Evolutionary conservation across 2,329 filamentous ascomycete species (phyloP).

Genomic region (Geosmithia putterillii): DNA sequence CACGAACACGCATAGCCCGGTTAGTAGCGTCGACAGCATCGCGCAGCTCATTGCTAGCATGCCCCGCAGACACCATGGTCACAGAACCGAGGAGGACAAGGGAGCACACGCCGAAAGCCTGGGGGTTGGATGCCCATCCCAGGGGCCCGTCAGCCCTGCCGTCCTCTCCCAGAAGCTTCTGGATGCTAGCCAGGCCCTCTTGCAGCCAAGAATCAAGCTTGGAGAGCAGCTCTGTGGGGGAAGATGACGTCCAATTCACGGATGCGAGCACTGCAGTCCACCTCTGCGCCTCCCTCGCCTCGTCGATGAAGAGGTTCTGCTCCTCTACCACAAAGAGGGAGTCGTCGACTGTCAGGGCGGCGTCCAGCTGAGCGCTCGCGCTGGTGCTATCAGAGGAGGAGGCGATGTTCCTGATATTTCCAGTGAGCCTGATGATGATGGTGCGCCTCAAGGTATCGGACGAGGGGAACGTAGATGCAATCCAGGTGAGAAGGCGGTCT

Average conservation of each 20-base stretch:
- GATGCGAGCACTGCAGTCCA: constrained; percentile 46
- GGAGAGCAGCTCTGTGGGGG: constrained; percentile 7
- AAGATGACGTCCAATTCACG: constrained; percentile 9
- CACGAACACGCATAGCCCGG: not conserved
- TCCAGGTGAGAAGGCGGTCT: constrained; percentile 28
- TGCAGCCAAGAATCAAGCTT: constrained; percentile 33
- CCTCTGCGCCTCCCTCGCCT: constrained; percentile 57
- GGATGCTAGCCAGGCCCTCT: constrained; percentile 33
- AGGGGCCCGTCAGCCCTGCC: constrained; percentile 47
- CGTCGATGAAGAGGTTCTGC: constrained; percentile 87
- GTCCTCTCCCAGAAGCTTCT: not conserved
- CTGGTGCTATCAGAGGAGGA: constrained; percentile 9
- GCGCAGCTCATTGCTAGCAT: constrained; percentile 6
- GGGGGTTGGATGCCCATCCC: constrained; percentile 59
- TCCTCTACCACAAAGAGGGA: constrained; percentile 80
- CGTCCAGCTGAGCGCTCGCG: constrained; percentile 24
- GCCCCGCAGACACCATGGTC: constrained; percentile 14
- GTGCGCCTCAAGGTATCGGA: constrained; percentile 23
- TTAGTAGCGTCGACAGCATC: constrained; percentile 2
- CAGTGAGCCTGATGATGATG: constrained; percentile 28
- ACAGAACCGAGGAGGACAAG: constrained; percentile 28
- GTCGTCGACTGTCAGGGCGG: constrained; percentile 42
- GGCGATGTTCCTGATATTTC: constrained; percentile 7
- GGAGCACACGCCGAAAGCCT: constrained; percentile 50
- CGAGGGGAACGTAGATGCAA: constrained; percentile 21